Conservation (phyloP, 2,329 filamentous ascomycete genomes). For the Colletotrichum endophyticum region DNA sequence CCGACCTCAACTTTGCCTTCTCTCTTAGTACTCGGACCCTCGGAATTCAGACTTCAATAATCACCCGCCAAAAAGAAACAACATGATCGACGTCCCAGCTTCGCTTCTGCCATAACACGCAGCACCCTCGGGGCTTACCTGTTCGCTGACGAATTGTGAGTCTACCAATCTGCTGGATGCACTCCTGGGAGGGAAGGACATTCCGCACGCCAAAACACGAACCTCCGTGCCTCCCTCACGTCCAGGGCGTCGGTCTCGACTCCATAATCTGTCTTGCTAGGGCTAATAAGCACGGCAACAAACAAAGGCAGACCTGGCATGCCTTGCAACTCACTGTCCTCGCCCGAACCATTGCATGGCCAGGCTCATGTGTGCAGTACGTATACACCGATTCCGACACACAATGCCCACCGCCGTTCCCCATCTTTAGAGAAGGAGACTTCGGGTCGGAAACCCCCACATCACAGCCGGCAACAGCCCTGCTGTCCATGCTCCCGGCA, state of each 20-base stretch:
- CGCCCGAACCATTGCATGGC: not conserved
- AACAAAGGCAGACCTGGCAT: not conserved
- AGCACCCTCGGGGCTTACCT: not conserved
- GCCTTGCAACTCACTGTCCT: not conserved
- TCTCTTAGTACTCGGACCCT: not conserved
- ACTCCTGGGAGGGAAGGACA: not conserved
- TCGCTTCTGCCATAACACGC: not conserved
- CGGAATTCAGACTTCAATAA: not conserved
- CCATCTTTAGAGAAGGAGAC: not conserved
- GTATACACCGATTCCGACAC: not conserved
- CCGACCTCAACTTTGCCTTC: not conserved
- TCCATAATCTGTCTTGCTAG: not conserved
- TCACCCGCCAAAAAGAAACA: not conserved
- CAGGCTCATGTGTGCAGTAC: not conserved
- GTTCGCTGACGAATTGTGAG: not conserved
- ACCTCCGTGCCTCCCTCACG: not conserved
- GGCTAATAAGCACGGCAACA: not conserved
- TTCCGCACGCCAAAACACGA: not conserved
- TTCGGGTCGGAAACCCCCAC: slow-evolving; percentile 4
- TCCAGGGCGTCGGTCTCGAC: not conserved
- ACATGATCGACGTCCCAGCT: not conserved
- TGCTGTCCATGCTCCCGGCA: not conserved
- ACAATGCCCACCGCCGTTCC: not conserved
- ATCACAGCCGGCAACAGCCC: slow-evolving; percentile 1
- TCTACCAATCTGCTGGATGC: not conserved